Evolutionary conservation across 2,329 filamentous ascomycete species (phyloP), one percentile per base, ranked within the genome.

Genomic region (Cladosporium oxysporum): DNA sequence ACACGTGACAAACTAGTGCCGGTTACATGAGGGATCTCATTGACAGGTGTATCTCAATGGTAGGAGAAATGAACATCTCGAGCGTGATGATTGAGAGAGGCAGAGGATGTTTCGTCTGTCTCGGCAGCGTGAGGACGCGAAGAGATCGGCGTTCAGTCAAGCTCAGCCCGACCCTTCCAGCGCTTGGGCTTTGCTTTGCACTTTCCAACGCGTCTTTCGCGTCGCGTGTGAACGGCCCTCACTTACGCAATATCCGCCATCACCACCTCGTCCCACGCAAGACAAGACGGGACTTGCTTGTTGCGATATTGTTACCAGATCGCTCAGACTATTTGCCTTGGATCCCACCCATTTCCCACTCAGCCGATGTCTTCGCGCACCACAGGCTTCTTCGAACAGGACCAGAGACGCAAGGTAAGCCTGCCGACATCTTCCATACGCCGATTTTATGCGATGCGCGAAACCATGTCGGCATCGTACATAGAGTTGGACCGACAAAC

Each of bases 311-410:
- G 28, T 52, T 62, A 62, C 31, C 59, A 21, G 28, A n/a, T 33
- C 52, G 29, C 29, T 21, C 8, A 10, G 18, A 28, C 57, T 23
- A 18, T 31, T 37, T 18, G 18, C 28, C 14, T 47, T 47, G n/a
- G 37, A n/a, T 14, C 23, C 14, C 8, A n/a, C 33, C 7, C 18
- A 5, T 11, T n/a, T 23, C 8, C 16, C 29, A 26, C 52, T 12
- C 26, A 47, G 35, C n/a, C 41, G 33, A 83, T 82, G 80, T 78
- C 80, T 66, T 78, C 76, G 62, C 80, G 79, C 68, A 83, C 83
- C 69, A 82, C 79, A 72, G 82, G 81, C 67, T 84, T 84, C 76
- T 83, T 84, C 72, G 81, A 84, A 66, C 80, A 83, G 71, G 74
- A 81, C 60, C 76, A 76, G 67, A 79, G 74, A 66, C 71, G 70